A percentile compares a stretch with the other conserved stretches of the same genome.
Conservation (phyloP, 805 yeast genomes). For the Wickerhamiella australiensis region DNA sequence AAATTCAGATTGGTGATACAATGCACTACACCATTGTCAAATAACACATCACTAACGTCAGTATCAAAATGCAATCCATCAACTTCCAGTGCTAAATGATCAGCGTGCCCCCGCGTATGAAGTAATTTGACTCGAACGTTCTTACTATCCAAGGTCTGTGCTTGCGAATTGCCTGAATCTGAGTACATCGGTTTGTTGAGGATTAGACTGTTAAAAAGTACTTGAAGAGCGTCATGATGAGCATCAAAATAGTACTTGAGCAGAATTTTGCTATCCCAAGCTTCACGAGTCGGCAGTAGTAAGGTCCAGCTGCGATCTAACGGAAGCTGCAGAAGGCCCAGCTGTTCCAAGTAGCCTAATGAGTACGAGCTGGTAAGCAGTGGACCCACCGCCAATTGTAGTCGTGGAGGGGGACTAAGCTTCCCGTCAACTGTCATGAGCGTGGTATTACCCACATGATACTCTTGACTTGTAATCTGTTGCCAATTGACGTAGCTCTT, state of each 20-base stretch:
- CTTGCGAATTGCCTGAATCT: constrained; percentile 33
- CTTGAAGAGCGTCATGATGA: constrained; percentile 40
- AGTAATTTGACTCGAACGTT: constrained; percentile 10
- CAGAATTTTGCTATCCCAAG: constrained; percentile 58
- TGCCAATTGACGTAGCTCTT: constrained; percentile 43
- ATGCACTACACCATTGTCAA: constrained; percentile 77
- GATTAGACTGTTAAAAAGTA: constrained; percentile 45
- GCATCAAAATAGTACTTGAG: constrained; percentile 45
- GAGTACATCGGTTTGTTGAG: constrained; percentile 56
- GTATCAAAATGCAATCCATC: constrained; percentile 3
- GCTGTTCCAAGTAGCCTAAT: constrained; percentile 41
- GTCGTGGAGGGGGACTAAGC: constrained; percentile 48
- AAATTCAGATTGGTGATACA: constrained; percentile 45
- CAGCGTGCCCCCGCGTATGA: background rate
- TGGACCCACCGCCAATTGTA: constrained; percentile 56
- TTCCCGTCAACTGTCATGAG: constrained; percentile 55
- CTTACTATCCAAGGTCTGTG: constrained; percentile 24
- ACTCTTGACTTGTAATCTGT: constrained; percentile 33
- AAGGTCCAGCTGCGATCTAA: constrained; percentile 57
- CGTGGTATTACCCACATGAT: constrained; percentile 47
- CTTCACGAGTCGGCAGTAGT: constrained; percentile 61
- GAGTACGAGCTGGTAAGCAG: constrained; percentile 54
- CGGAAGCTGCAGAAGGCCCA: constrained; percentile 41
- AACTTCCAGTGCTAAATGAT: background rate
- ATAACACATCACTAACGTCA: constrained; percentile 48